Evolutionary conservation across 2,329 filamentous ascomycete genomes (phyloP).

Genomic region (Juglanconis oblonga): DNA sequence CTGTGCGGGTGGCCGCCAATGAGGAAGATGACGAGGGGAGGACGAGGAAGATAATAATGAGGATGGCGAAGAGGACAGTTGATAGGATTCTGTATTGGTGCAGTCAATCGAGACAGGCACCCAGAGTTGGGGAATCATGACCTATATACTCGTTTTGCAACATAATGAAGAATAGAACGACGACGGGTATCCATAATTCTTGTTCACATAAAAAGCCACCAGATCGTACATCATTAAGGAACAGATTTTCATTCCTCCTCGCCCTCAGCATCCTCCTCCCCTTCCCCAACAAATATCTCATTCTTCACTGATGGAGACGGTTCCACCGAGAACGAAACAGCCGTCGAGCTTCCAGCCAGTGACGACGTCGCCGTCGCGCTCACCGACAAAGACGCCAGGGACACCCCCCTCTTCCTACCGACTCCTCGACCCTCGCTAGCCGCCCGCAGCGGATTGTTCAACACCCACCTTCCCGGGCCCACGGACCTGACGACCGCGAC

Average conservation of each 20-base stretch:
- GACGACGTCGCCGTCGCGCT: background rate
- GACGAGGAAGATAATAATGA: too few relatives aligned
- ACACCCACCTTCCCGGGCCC: slow-evolving; percentile 28
- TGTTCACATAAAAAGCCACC: background rate
- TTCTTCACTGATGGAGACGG: slow-evolving; percentile 1
- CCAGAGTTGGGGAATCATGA: too few relatives aligned
- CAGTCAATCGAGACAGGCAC: too few relatives aligned
- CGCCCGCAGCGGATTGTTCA: slow-evolving; percentile 28
- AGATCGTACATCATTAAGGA: background rate
- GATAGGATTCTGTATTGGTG: too few relatives aligned
- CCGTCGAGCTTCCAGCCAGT: background rate
- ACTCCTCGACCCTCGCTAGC: slow-evolving; percentile 9
- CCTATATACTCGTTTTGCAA: background rate
- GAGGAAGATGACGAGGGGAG: too few relatives aligned
- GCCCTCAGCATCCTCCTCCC: slow-evolving; percentile 19
- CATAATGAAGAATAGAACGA: background rate
- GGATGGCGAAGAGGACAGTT: too few relatives aligned
- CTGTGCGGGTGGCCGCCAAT: too few relatives aligned
- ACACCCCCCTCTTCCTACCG: slow-evolving; percentile 7
- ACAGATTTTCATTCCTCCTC: slow-evolving; percentile 15
- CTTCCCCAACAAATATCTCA: slow-evolving; percentile 16
- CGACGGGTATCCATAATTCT: background rate
- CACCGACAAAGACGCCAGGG: background rate
- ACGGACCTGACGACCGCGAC: slow-evolving; percentile 35
- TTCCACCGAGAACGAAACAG: background rate